Base-by-base conservation (phyloP, 495 filamentous ascomycete genomes). In the Neurospora sp. region DNA sequence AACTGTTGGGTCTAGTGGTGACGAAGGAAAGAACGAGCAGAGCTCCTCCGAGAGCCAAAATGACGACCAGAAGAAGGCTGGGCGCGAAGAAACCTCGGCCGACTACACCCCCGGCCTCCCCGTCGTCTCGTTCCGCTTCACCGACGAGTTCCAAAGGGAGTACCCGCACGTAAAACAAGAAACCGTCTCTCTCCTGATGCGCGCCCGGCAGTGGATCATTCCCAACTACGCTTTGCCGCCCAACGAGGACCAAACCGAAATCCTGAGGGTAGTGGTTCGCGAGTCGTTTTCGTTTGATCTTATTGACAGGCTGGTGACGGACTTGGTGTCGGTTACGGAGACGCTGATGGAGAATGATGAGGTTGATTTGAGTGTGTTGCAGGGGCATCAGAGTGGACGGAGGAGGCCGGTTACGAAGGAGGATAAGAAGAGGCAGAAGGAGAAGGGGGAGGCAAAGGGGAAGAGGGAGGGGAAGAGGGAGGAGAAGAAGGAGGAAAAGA, bases 221-320 rank as follows among this genome's bases (percentile, higher is more conserved):
- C 91, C 91, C 38, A 92, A 92, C 82, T 93, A 93, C 76, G 86
- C 89, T 4, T 82, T 93, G 8, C 91, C 91, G 20, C 91, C 91
- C 5, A 85, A 82, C 39, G 87, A 88, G 75, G 84, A 89, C 5
- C 82, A 85, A 37, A 91, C 84, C 3, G 91, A 93, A 79, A 93
- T 93, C 73, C 77, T 93, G 72, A 82, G 91, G 5, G 86, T 93
- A 11, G 91, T 92, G 2, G 82, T 93, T 11, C 83, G 91, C 20
- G 90, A 92, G 82, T 87, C 82, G 75, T 90, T 93, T 88, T 88
- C 85, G 42, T 80, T 91, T 38, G 91, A 93, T 76, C 78, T 93
- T 40, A 79, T 93, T 2, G 91, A 93, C 75, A 82, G 85, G 0
- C 77, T 90, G 16, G 86, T 91, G 38, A 77, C 82, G 4, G 88